Base-by-base conservation (phyloP, 768 basidiomycete genomes). In the Dentipellis fragilis region DNA sequence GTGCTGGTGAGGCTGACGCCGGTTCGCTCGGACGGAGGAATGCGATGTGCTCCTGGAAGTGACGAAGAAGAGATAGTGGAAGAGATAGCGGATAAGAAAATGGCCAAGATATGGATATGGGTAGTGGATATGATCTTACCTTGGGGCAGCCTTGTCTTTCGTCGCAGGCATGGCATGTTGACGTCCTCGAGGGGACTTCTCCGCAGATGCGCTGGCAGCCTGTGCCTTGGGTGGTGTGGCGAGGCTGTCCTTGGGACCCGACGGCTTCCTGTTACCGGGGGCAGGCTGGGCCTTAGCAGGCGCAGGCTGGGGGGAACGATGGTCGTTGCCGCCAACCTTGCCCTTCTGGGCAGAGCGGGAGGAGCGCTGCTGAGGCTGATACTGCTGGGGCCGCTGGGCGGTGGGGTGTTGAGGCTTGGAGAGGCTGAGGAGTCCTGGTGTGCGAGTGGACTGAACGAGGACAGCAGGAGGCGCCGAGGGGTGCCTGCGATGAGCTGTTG, bases 351-450 rank as follows among this genome's bases (percentile, higher is more conserved):
- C 66, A 56, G 66, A 63, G 48, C 68, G 69, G 22, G 68, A 64
- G 29, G 69, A 62, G 34, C 72, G 68, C 21, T 70, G 58, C 37
- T 70, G 65, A 0, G 67, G 67, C 42, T 72, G 72, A n/a, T 65
- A 67, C 19, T 65, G 72, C 52, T 72, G 71, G 23, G 68, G 69
- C 47, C 71, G 70, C 7, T 69, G 70, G 0, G 66, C 58, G 6
- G 67, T 64, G 49, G 67, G 64, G 37, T 70, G 69, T 45, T 60
- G 53, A 11, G 81, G 82, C 73, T 82, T 85, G 54, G 84, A 80
- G 51, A 89, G 75, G 49, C 82, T 78, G 52, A 89, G 77, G 9
- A 89, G 75, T 65, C 87, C 87, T 0, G 87, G 87, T 0, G 80
- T 86, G 54, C 77, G 77, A 11, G 87, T 87, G 3, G 87, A 81